phyloP scores from a whole-genome alignment of 2,329 filamentous ascomycete species.

The Arthrinium puccinioides region DNA sequence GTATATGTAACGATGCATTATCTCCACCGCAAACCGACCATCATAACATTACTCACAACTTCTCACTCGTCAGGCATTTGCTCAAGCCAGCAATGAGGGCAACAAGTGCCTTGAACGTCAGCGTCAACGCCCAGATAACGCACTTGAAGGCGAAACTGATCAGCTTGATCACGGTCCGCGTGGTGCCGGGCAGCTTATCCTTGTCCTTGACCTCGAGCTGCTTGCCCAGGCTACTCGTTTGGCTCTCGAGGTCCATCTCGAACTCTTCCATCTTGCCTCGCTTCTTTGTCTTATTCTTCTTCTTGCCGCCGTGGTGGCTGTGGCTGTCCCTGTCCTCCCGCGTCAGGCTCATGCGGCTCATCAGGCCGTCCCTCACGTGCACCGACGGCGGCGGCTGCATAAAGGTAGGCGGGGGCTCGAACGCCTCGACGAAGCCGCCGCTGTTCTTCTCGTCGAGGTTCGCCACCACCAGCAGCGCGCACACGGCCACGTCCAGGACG shows the following conservation, averaged over 20 bases:
- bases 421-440: conserved; percentile 39
- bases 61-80: conserved; percentile 39
- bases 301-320: conserved; percentile 17
- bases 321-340: conserved; percentile 10
- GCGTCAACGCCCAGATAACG: conserved; percentile 50
- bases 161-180: conserved; percentile 42
- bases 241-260: conserved; percentile 58
- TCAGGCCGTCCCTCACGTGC: conserved; percentile 16
- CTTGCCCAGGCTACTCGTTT: conserved; percentile 40
- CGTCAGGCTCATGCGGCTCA: conserved; percentile 10
- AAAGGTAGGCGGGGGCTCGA: conserved; percentile 51
- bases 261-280: conserved; percentile 42
- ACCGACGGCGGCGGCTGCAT: conserved; percentile 13
- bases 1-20: neutral
- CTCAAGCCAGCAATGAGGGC: conserved; percentile 43
- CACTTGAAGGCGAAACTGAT: conserved; percentile 48
- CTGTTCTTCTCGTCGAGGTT: conserved; percentile 46
- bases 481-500: conserved; percentile 54
- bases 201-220: conserved; percentile 30
- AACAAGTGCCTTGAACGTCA: conserved; percentile 45
- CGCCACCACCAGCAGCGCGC: conserved; percentile 53
- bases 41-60: conserved; percentile 20
- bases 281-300: conserved; percentile 19
- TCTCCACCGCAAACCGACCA: neutral
- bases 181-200: conserved; percentile 42